Evolutionary conservation across 2,329 filamentous ascomycete genomes (phyloP).

Genomic region (Colletotrichum simmondsii): DNA sequence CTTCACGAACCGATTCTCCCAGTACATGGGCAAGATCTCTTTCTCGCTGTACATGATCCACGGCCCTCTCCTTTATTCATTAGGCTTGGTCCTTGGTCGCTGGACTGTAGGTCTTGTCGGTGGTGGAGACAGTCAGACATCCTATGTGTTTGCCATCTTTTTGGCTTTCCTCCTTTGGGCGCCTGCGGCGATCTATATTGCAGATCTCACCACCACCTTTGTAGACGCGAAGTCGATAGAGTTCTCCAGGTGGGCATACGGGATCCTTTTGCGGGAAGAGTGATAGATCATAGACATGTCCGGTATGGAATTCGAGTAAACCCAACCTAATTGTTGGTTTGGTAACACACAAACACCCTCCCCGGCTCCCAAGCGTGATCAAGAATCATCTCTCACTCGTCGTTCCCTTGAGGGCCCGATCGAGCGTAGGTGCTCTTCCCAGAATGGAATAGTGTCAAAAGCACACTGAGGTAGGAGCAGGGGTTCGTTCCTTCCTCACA

Average conservation of each 20-base stretch:
- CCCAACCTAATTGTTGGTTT: no score
- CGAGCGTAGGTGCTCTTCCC: neutral
- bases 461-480: neutral
- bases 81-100: no score
- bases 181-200: neutral
- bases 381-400: neutral
- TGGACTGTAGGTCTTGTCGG: no score
- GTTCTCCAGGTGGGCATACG: neutral
- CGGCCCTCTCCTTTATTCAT: no score
- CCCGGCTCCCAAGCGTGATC: neutral
- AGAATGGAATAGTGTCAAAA: neutral
- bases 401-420: neutral
- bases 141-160: no score
- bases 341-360: neutral
- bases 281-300: neutral
- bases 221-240: conserved; percentile 17
- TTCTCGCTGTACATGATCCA: no score
- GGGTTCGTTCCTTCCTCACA: neutral
- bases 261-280: conserved; percentile 7
- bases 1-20: no score
- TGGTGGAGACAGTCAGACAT: no score
- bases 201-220: conserved; percentile 1
- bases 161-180: no score
- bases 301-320: no score
- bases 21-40: no score